phyloP scores from a whole-genome alignment of 257 asterid species.

The Nicotiana noctiflora region DNA sequence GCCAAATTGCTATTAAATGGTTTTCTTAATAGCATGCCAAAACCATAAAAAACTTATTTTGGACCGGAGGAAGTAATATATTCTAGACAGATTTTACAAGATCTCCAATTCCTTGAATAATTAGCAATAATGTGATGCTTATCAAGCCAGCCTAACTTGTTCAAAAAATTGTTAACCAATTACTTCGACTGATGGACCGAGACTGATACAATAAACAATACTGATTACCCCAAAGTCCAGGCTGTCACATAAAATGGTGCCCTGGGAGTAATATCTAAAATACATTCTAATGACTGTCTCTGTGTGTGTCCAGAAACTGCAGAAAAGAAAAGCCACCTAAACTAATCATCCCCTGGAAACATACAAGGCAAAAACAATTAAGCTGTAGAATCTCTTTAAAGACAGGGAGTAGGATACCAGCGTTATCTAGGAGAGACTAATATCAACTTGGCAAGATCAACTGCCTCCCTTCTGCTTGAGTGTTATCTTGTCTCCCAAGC shows the following conservation, averaged over 20 bases:
- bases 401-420: neutral
- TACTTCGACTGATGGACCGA: neutral
- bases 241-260: conserved; percentile 1
- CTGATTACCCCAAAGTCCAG: neutral
- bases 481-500: conserved; percentile 97
- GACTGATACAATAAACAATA: neutral
- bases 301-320: neutral
- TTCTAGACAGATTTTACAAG: neutral
- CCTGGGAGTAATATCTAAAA: neutral
- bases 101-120: neutral
- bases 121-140: neutral
- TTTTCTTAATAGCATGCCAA: neutral
- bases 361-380: neutral
- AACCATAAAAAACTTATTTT: neutral
- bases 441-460: conserved; percentile 30
- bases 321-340: neutral
- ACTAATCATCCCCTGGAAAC: neutral
- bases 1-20: neutral
- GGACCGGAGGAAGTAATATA: neutral
- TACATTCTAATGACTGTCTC: neutral
- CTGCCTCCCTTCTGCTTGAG: conserved; percentile 97
- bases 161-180: neutral
- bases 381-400: neutral
- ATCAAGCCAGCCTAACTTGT: neutral
- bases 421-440: neutral